These are phyloP conservation scores for Aspergillus affinis DNA, from an alignment of 495 filamentous ascomycete genomes.

Conservation along the genomic window DNA sequence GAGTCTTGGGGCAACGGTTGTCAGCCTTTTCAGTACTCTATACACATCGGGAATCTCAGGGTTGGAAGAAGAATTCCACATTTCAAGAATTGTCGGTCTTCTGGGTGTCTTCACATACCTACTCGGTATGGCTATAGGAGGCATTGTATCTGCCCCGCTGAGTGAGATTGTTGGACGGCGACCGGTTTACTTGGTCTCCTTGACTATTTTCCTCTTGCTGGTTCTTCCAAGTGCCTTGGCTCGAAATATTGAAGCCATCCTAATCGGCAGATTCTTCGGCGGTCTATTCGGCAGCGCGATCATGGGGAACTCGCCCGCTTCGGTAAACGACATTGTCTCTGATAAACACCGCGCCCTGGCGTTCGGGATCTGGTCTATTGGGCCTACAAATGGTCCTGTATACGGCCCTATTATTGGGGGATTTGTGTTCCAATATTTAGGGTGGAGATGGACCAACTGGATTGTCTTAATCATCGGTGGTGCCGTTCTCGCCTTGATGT, in stretches of 20 bases:
- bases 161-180: slow-evolving; percentile 71
- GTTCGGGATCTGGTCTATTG: slow-evolving; percentile 74
- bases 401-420: slow-evolving; percentile 66
- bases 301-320: too few species aligned
- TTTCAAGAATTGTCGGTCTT: slow-evolving; percentile 57
- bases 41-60: slow-evolving; percentile 20
- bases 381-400: slow-evolving; percentile 71
- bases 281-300: too few species aligned
- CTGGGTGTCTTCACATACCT: slow-evolving; percentile 74
- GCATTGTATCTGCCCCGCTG: slow-evolving; percentile 67
- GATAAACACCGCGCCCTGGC: too few species aligned
- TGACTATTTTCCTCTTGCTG: slow-evolving; percentile 60
- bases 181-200: slow-evolving; percentile 62
- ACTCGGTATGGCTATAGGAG: slow-evolving; percentile 62
- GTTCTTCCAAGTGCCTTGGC: slow-evolving; percentile 71
- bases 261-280: slow-evolving; percentile 71
- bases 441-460: slow-evolving; percentile 86
- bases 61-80: slow-evolving; percentile 52
- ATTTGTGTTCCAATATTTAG: slow-evolving; percentile 63
- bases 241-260: slow-evolving; percentile 56
- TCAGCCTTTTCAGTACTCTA: slow-evolving; percentile 15
- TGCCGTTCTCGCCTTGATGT: slow-evolving; percentile 47
- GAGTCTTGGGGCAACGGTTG: too few species aligned
- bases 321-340: too few species aligned
- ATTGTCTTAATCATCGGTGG: slow-evolving; percentile 67